Evolutionary conservation across 129 eudicot species (phyloP), one percentile per base, ranked within the genome.

Genomic region (Tanacetum coccineum): DNA sequence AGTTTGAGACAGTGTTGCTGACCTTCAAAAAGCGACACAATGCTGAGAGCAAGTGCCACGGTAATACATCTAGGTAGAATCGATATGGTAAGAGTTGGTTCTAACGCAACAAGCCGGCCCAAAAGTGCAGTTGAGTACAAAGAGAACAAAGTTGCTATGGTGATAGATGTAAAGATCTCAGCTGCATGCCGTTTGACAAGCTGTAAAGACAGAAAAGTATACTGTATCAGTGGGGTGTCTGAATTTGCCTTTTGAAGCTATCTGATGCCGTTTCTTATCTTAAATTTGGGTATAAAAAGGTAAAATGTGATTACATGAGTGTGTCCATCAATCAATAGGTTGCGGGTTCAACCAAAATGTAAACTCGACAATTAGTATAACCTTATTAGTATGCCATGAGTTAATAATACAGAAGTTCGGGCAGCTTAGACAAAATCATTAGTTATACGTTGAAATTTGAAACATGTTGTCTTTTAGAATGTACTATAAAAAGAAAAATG

Each of bases 41-140:
- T 89, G 90, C 99, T 94, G 80, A 94, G 97, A 70, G 99, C 99
- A 52, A 94, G 89, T 40, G 99, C 99, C 28, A 94, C 95, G 13
- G 99, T 94, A 55, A 94, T 89, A 81, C 99, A 94, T 79, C 99
- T 85, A 11, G 99, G 99, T 19, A 94, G 82, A 72, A 94, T 73
- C 49, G 99, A 94, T 68, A 94, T 55, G 42, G 97, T 89, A 30
- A 94, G 53, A 65, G 81, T 58, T 65, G 83, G 91, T 75, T 94
- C 97, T 26, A 94, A 76, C 49, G 93, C 99, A 77, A 79, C 81
- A n/a, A 94, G 88, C 25, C 99, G 90, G 12, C 99, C 99, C 46
- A 84, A 53, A 51, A 94, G 71, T 56, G 99, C 99, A 21, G 99
- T 94, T 9, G 99, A 94, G 60, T 94, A 94, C 81, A 94, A 70